Evolutionary conservation across 2,329 filamentous ascomycete species (phyloP), one percentile per base, ranked within the genome.

Genomic region (Calcarisporium arbuscula): DNA sequence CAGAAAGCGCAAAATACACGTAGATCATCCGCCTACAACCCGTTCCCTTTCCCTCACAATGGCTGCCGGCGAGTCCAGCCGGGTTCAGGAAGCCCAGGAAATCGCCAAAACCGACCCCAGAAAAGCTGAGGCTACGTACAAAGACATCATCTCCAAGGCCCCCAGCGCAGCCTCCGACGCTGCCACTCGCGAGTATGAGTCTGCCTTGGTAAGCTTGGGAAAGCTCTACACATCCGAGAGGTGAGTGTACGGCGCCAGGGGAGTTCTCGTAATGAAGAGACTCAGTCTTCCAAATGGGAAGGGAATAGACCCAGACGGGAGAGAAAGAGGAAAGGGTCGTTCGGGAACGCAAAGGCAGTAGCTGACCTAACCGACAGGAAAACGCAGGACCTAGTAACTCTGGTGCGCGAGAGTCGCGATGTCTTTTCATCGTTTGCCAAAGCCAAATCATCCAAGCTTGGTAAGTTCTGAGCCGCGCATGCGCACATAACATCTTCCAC

Each of bases 381-480:
- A 60, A 71, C 82, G 50, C 72, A 92, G 56, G 85, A 94, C 53
- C 79, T 98, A 41, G 86, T 94, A 43, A 81, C 88, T 52, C 75
- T 98, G 47, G 82, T 98, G 52, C 89, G 83, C 56, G 85, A 86
- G 60, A 95, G 88, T 62, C 80, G 90, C 56, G 84, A 85, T 46
- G 85, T 92, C 28, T 80, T 98, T 46, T 95, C 90, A 39, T 92
- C 86, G 45, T 96, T 98, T 62, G 92, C 92, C 46, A 95, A 96
- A 72, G 92, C 94, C 43, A 98, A 98, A 77, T 96, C 92, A 20
- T 86, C 92, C 37, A 98, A 98, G 68, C 73, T 98, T 43, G 87
- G 92, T 96, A 80, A 46, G 81, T 43, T 28, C 22, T 8, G 9
- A 27, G 19, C 31, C 8, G 16, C 9, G 28, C 5, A 5, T 3